Base-by-base conservation (phyloP, 2,329 filamentous ascomycete genomes). In the Dactylonectria macrodidyma region DNA sequence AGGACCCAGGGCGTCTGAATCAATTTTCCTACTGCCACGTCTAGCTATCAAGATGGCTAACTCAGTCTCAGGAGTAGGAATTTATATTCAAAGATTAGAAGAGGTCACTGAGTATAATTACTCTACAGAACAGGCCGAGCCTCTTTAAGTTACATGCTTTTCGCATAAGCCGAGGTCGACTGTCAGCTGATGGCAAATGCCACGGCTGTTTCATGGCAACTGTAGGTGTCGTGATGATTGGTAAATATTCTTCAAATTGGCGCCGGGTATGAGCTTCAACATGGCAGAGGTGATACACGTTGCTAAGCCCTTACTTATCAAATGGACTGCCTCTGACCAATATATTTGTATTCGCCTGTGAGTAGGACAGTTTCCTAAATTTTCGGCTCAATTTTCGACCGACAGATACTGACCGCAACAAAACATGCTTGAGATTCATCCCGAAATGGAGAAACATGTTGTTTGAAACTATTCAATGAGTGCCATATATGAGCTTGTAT, bases 271-370 rank as follows among this genome's bases (percentile, higher is more conserved):
- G 84, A 84, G 26, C 63, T 78, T 82, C 5, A 81, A 78, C 61
- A 85, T 84, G 66, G 83, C 81, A 0, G 84, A 79, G 0, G 80
- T 82, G 0, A 76, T 83, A 1, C 83, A 83, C 48, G 71, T 85
- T 9, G 77, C 79, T 14, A 82, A 81, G 72, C 80, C 77, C 50
- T 71, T 84, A 8, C 78, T 81, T 1, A 83, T 84, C 4, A 83
- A 84, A 65, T 84, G 83, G 82, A 79, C 78, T 2, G 79, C 82
- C 22, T 82, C 83, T 65, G 78, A 79, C 10, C 74, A 81, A 22
- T 81, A 83, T 3, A 84, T 84, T 62, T 82, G 75, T 55, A 74
- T 83, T 83, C 81, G 4, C 81, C 81, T 10, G 78, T 78, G 59
- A 38, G 75, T 73, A 52, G 9, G 26, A 14, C 24, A 10, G 30